Evolutionary conservation across 2,329 filamentous ascomycete genomes (phyloP).

Genomic region (Penicillium sp.): DNA sequence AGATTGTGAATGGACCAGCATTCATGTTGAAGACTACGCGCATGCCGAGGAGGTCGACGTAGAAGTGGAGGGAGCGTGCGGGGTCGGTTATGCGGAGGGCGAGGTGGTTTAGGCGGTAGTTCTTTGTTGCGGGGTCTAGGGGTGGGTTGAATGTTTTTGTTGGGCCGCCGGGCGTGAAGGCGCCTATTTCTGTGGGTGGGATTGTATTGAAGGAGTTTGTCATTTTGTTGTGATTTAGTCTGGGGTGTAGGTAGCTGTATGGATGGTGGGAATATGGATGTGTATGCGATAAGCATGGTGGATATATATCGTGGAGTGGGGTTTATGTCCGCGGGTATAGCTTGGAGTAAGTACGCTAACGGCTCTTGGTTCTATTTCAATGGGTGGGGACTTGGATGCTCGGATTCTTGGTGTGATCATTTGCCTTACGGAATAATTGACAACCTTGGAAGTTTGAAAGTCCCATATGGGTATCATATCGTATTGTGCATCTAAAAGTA

Average conservation of each 20-base stretch:
- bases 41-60: slow-evolving; percentile 42
- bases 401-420: no score
- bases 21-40: slow-evolving; percentile 42
- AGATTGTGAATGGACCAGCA: slow-evolving; percentile 41
- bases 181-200: slow-evolving; percentile 25
- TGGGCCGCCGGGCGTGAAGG: slow-evolving; percentile 32
- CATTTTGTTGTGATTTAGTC: slow-evolving; percentile 2
- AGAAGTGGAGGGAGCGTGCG: slow-evolving; percentile 36
- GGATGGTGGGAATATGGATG: neutral
- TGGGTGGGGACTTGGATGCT: no score
- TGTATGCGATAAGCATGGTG: neutral
- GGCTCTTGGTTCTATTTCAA: neutral
- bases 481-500: neutral
- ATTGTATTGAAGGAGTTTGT: slow-evolving; percentile 10
- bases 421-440: neutral
- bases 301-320: neutral
- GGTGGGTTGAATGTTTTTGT: slow-evolving; percentile 28
- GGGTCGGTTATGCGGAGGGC: slow-evolving; percentile 41
- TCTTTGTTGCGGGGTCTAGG: slow-evolving; percentile 26
- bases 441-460: neutral
- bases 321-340: neutral
- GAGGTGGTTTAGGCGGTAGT: slow-evolving; percentile 41
- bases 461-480: neutral
- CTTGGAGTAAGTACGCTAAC: neutral
- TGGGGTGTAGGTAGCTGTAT: neutral